Percentiles rank a stretch among this genome's conserved stretches.
phyloP scores from a whole-genome alignment of 2,329 filamentous ascomycete species.

The Annulohypoxylon truncatum region DNA sequence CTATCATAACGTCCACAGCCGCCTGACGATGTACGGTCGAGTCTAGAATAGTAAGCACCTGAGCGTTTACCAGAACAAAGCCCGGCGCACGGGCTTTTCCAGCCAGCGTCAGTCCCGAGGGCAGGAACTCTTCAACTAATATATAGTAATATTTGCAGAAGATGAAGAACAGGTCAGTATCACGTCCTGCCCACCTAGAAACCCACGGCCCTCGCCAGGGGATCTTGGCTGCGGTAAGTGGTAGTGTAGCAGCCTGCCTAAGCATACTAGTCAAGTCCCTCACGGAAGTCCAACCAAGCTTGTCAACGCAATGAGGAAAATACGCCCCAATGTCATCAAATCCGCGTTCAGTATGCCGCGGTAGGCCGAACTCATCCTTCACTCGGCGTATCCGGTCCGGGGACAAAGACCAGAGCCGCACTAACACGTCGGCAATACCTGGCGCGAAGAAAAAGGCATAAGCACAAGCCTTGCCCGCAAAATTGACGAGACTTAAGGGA shows the following conservation, averaged over 20 bases:
- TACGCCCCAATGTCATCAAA: slow-evolving; percentile 73
- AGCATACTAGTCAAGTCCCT: slow-evolving; percentile 65
- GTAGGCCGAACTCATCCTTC: slow-evolving; percentile 74
- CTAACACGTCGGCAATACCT: slow-evolving; percentile 83
- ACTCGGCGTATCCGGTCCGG: slow-evolving; percentile 77
- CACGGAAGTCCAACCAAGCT: slow-evolving; percentile 67
- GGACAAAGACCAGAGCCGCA: slow-evolving; percentile 82
- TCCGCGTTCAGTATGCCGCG: slow-evolving; percentile 65
- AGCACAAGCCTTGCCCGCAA: slow-evolving; percentile 89
- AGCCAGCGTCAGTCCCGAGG: slow-evolving; percentile 61
- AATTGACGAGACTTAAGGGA: slow-evolving; percentile 76
- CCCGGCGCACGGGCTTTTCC: slow-evolving; percentile 77
- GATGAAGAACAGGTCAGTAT: slow-evolving; percentile 91
- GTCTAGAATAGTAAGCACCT: slow-evolving; percentile 82
- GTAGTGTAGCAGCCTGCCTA: slow-evolving; percentile 72
- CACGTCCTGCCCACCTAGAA: slow-evolving; percentile 84
- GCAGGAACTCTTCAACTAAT: slow-evolving; percentile 78
- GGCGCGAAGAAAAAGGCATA: slow-evolving; percentile 95
- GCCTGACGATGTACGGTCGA: slow-evolving; percentile 84
- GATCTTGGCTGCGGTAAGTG: slow-evolving; percentile 77
- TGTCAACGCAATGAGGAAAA: slow-evolving; percentile 75
- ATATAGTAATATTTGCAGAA: slow-evolving; percentile 91
- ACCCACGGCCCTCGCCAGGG: slow-evolving; percentile 88
- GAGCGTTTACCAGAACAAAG: slow-evolving; percentile 83
- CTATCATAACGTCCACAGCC: slow-evolving; percentile 59